Evolutionary conservation across 75 land plant genomes (phyloP).

Genomic region (Cupressus sempervirens): DNA sequence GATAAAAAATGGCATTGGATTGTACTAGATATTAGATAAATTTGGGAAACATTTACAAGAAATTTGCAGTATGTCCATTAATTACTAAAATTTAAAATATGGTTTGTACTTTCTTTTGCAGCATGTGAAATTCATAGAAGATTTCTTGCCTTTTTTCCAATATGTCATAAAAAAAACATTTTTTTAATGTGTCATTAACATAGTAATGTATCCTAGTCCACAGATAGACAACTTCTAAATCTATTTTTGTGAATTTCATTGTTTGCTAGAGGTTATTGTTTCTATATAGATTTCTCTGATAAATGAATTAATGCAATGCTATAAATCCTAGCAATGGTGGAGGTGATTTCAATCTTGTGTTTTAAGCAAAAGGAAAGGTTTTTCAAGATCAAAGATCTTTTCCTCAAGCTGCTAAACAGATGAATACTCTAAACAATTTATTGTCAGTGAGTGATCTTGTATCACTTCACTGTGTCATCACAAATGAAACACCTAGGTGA

Average conservation of each 20-base stretch:
- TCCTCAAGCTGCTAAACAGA: conserved; percentile 79
- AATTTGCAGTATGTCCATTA: no score
- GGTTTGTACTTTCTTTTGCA: no score
- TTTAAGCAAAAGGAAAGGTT: conserved; percentile 56
- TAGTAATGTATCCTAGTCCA: neutral
- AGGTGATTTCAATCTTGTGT: neutral
- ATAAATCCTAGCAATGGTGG: neutral
- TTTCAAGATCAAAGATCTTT: conserved; percentile 39
- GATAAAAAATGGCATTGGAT: no score
- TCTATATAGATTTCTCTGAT: neutral
- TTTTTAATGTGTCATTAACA: neutral
- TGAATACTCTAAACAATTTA: conserved; percentile 90
- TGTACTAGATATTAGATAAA: no score
- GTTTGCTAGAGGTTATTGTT: neutral
- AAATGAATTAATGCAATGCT: neutral
- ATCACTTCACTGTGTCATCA: conserved; percentile 89
- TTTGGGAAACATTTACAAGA: no score
- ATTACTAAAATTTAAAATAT: no score
- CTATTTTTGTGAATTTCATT: neutral
- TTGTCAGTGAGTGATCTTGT: conserved; percentile 91
- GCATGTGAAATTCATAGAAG: no score
- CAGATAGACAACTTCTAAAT: neutral
- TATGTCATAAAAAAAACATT: neutral
- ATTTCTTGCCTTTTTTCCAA: no score
- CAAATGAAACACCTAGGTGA: conserved; percentile 93